phyloP scores from a whole-genome alignment of 2,329 filamentous ascomycete genomes.

The Phaeosphaeria sp. region DNA sequence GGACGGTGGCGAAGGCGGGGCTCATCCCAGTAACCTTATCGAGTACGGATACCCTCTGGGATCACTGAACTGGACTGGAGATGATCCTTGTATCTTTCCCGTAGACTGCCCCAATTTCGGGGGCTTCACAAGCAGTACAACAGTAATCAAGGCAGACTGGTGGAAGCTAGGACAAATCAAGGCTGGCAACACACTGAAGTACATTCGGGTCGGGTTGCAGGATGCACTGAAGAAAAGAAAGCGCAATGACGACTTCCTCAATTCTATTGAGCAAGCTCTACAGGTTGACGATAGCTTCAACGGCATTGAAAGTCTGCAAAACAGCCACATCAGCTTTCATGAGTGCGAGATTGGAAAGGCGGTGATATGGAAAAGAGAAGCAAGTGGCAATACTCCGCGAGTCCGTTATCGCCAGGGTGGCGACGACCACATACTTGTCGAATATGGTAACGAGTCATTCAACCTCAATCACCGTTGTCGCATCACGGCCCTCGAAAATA shows the following conservation, averaged over 20 bases:
- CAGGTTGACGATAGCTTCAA: conserved; percentile 22
- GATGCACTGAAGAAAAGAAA: conserved; percentile 57
- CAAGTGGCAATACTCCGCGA: conserved; percentile 2
- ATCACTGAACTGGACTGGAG: conserved; percentile 67
- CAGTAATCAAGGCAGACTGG: conserved; percentile 63
- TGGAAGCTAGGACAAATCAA: conserved; percentile 70
- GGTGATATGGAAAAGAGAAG: conserved; percentile 37
- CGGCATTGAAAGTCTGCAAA: conserved; percentile 31
- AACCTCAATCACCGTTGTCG: conserved; percentile 65
- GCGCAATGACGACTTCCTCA: conserved; percentile 55
- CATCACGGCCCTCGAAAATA: conserved; percentile 61
- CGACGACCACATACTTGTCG: conserved; percentile 62
- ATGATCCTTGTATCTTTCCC: conserved; percentile 66
- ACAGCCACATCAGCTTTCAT: conserved; percentile 36
- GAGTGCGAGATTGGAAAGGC: conserved; percentile 35
- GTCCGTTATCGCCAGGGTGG: conserved; percentile 32
- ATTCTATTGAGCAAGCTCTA: conserved; percentile 51
- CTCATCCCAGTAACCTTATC: conserved; percentile 65
- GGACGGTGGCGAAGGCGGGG: conserved; percentile 68
- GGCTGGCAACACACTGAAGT: conserved; percentile 63
- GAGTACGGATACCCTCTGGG: conserved; percentile 65
- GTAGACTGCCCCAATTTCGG: conserved; percentile 67
- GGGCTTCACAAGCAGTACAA: conserved; percentile 65
- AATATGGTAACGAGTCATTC: conserved; percentile 64
- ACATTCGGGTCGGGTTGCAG: conserved; percentile 59